phyloP scores from a whole-genome alignment of 768 basidiomycete genomes.

The Mycena kentingensis region DNA sequence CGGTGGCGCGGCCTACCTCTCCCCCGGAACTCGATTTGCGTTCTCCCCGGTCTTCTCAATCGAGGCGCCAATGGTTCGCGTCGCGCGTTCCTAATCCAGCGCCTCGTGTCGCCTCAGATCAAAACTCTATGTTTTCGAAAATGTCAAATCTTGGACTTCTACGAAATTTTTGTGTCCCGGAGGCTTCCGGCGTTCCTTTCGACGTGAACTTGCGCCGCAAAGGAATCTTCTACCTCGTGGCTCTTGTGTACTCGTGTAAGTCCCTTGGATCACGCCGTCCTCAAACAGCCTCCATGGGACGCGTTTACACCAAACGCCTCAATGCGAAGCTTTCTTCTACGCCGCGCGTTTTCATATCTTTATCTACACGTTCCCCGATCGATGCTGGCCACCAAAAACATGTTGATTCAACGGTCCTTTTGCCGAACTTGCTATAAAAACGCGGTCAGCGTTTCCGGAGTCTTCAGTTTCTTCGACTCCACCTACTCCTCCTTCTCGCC shows the following conservation, averaged over 20 bases:
- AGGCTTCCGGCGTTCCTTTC: slow-evolving; percentile 21
- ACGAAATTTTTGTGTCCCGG: slow-evolving; percentile 18
- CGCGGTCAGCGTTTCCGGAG: slow-evolving; percentile 30
- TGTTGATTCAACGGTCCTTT: slow-evolving; percentile 40
- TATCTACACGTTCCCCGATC: slow-evolving; percentile 84
- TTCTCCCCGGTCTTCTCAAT: slow-evolving; percentile 48
- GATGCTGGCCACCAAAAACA: slow-evolving; percentile 52
- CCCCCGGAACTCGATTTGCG: slow-evolving; percentile 69
- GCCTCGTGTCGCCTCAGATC: slow-evolving; percentile 39
- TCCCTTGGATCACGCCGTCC: slow-evolving; percentile 64
- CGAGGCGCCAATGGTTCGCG: slow-evolving; percentile 51
- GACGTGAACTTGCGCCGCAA: slow-evolving; percentile 19
- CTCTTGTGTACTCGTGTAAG: slow-evolving; percentile 63
- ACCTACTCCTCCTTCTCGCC: slow-evolving; percentile 27
- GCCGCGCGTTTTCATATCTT: slow-evolving; percentile 65
- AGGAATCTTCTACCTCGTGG: slow-evolving; percentile 50
- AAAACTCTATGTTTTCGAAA: slow-evolving; percentile 22
- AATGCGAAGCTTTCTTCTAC: slow-evolving; percentile 67
- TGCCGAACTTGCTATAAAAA: slow-evolving; percentile 63
- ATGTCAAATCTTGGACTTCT: slow-evolving; percentile 19
- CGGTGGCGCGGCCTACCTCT: slow-evolving; percentile 60
- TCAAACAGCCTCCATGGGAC: slow-evolving; percentile 61
- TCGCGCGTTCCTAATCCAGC: slow-evolving; percentile 59
- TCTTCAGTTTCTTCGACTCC: slow-evolving; percentile 35
- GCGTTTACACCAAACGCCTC: slow-evolving; percentile 70